phyloP scores from a whole-genome alignment of 75 land plant genomes.

The Pinus tabuliformis region DNA sequence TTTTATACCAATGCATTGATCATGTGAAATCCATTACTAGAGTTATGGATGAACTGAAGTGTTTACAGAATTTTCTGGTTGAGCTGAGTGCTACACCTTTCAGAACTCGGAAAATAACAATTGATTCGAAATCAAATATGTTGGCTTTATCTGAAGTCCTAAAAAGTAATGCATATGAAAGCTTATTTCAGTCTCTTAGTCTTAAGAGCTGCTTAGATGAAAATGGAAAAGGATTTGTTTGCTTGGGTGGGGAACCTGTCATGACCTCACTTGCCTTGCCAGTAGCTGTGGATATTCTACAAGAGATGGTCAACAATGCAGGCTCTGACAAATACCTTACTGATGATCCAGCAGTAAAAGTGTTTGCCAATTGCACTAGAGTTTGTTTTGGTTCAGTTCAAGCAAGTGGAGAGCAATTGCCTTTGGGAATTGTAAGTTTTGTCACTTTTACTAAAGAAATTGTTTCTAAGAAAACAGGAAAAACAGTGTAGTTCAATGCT shows the following conservation, averaged over 20 bases:
- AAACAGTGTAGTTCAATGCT: neutral
- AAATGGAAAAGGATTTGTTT: constrained; percentile 31
- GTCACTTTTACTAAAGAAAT: neutral
- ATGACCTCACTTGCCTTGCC: constrained; percentile 66
- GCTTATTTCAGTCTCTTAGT: constrained; percentile 46
- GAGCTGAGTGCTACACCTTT: constrained; percentile 53
- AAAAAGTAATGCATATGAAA: constrained; percentile 15
- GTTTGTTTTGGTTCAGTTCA: constrained; percentile 58
- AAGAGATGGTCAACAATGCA: constrained; percentile 33
- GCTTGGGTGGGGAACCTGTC: constrained; percentile 58
- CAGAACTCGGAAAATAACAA: constrained; percentile 26
- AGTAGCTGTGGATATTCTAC: constrained; percentile 57
- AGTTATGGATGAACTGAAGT: constrained; percentile 29
- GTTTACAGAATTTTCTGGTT: constrained; percentile 35
- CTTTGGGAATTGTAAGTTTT: constrained; percentile 81
- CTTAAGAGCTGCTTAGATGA: constrained; percentile 21
- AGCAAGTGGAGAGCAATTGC: constrained; percentile 89
- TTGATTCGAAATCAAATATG: constrained; percentile 16
- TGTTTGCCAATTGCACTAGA: constrained; percentile 45
- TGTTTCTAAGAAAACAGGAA: neutral
- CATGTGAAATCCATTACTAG: constrained; percentile 12
- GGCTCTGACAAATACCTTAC: constrained; percentile 9
- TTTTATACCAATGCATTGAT: constrained; percentile 25
- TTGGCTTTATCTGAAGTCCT: constrained; percentile 10
- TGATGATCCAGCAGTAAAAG: constrained; percentile 18